These are phyloP conservation scores for Crithidia bombi DNA, from an alignment of 208 protist species.

Conservation along the genomic window DNA sequence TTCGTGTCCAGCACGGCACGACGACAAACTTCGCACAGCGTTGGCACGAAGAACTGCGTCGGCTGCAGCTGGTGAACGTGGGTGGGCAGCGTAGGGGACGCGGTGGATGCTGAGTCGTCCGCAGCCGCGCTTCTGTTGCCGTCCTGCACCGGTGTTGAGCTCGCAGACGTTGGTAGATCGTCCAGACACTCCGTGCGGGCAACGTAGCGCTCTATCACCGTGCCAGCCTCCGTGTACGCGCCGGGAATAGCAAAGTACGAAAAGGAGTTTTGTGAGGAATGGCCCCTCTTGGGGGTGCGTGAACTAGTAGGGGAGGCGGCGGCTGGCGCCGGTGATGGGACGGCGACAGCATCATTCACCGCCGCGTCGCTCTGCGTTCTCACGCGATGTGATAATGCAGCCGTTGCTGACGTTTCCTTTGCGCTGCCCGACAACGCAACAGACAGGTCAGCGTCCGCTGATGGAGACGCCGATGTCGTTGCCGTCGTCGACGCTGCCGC, in stretches of 20 bases:
- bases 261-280: background rate
- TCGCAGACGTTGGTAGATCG: background rate
- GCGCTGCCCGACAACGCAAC: too few species aligned
- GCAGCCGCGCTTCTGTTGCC: background rate
- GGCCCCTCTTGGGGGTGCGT: background rate
- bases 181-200: background rate
- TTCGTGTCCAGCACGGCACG: background rate
- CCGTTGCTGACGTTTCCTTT: too few species aligned
- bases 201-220: constrained; percentile 13
- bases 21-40: constrained; percentile 27
- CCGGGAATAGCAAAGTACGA: constrained; percentile 19
- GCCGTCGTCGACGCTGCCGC: background rate
- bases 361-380: background rate
- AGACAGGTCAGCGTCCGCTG: background rate
- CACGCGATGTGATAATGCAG: too few species aligned
- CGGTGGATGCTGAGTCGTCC: background rate
- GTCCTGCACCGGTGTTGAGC: background rate
- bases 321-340: background rate
- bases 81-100: background rate
- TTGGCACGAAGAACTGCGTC: constrained; percentile 26
- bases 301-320: background rate
- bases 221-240: constrained; percentile 18
- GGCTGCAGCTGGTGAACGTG: constrained; percentile 33
- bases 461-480: background rate
- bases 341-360: background rate